These are phyloP conservation scores for Tuber umbilicatum DNA, from an alignment of 495 filamentous ascomycete genomes.

Conservation along the genomic window DNA sequence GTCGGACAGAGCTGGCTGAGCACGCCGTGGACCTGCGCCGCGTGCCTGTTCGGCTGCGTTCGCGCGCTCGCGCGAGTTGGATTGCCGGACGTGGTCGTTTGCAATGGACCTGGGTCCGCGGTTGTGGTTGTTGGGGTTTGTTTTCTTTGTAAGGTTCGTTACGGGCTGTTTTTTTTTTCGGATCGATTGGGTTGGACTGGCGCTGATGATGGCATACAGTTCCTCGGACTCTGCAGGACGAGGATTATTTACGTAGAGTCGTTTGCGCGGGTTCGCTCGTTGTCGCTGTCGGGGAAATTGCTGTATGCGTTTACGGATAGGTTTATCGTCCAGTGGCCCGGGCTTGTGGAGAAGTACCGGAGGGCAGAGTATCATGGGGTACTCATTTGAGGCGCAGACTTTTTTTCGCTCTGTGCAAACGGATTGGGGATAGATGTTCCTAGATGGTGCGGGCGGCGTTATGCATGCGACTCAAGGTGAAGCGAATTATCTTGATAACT, in stretches of 20 bases:
- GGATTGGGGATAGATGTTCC: background rate
- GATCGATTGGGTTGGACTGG: background rate
- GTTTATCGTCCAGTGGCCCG: conserved; percentile 68
- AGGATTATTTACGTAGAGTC: conserved; percentile 80
- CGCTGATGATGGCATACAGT: conserved; percentile 16
- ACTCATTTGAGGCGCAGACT: conserved; percentile 23
- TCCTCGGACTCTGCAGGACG: conserved; percentile 48
- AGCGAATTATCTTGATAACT: background rate
- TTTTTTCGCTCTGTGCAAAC: background rate
- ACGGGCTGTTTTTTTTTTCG: background rate
- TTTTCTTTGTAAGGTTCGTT: conserved; percentile 58
- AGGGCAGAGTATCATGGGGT: conserved; percentile 40
- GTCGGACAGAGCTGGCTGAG: conserved; percentile 61
- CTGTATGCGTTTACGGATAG: conserved; percentile 58
- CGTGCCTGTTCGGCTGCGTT: conserved; percentile 32
- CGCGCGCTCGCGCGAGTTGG: conserved; percentile 15
- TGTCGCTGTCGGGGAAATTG: conserved; percentile 76
- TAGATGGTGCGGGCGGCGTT: background rate
- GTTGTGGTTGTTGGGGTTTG: conserved; percentile 70
- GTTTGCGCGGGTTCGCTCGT: conserved; percentile 71
- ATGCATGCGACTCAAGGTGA: background rate
- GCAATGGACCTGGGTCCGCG: conserved; percentile 82
- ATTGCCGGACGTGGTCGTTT: conserved; percentile 68
- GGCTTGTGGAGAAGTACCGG: conserved; percentile 20
- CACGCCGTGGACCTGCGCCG: conserved; percentile 45